Evolutionary conservation across 2,329 filamentous ascomycete species (phyloP).

Genomic region (Xenosphaeropsis pyriputrescens): DNA sequence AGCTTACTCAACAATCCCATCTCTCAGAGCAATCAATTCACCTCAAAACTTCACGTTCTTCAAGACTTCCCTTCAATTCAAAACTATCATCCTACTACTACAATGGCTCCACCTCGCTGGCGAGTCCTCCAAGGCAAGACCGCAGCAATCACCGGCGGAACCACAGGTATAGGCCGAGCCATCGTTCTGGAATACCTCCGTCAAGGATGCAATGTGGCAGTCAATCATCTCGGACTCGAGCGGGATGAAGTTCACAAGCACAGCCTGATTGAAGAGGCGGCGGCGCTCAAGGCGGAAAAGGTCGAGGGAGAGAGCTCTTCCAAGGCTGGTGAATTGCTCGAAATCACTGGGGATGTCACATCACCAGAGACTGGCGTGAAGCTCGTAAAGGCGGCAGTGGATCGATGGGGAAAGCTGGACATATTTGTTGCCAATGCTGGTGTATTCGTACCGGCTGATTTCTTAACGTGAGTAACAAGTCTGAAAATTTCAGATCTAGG

Average conservation of each 20-base stretch:
- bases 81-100: no score
- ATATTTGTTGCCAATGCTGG: constrained; percentile 83
- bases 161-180: constrained; percentile 75
- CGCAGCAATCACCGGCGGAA: constrained; percentile 75
- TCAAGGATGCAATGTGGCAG: constrained; percentile 64
- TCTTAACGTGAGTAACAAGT: constrained; percentile 43
- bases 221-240: constrained; percentile 60
- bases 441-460: constrained; percentile 77
- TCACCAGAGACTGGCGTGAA: constrained; percentile 54
- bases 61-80: no score
- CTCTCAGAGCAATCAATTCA: no score
- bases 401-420: constrained; percentile 47
- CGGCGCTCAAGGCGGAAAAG: constrained; percentile 12
- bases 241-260: constrained; percentile 34
- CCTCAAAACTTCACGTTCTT: no score
- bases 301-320: constrained; percentile 23
- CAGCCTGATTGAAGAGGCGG: constrained; percentile 35
- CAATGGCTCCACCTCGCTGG: not conserved
- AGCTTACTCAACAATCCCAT: no score
- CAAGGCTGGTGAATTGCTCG: constrained; percentile 40
- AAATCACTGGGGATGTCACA: constrained; percentile 64
- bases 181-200: constrained; percentile 67
- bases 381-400: constrained; percentile 52
- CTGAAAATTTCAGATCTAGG: not conserved
- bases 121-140: constrained; percentile 56